Evolutionary conservation across 2,329 filamentous ascomycete genomes (phyloP), one percentile per base, ranked within the genome.

Genomic region (Alternaria sp.): DNA sequence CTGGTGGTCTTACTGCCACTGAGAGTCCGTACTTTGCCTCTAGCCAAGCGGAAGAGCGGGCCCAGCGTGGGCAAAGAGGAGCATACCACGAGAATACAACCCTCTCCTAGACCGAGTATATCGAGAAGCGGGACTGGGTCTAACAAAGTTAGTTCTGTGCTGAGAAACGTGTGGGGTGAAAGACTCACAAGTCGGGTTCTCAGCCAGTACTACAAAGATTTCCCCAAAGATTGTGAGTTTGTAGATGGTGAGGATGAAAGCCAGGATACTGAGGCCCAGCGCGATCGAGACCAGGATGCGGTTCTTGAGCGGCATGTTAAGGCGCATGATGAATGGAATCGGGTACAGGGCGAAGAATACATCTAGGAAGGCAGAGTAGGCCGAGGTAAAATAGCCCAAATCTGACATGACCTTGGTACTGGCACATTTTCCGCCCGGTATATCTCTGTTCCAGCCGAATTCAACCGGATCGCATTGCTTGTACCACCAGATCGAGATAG

Each of bases 381-480:
- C 43, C 3, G 43, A 46, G 8, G 43, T 46, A n/a, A 46, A 46
- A 14, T 46, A 46, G n/a, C 43, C 43, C 43, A 46, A 46, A 46
- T 46, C 26, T 8, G 43, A 30, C 43, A 46, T 46, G 43, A 46
- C 43, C 24, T 46, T 46, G 26, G n/a, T 32, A 46, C 43, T 46
- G 43, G 43, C 43, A 46, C 43, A 46, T 32, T 8, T 46, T 14
- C 43, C 43, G 6, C 43, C 43, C 11, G 43, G 26, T 20, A 32
- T 46, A 3, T 11, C 20, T 51, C 30, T 51, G 24, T 51, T 3
- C 32, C 36, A 51, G 16, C 36, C 30, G 0, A 51, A 38, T 18
- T 36, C 48, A 22, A 38, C 48, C 22, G 38, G 51, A 43, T 53
- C 51, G 38, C 51, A 53, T 53, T 53, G 51, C 26, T 53, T 53